Base-by-base conservation (phyloP, 768 basidiomycete genomes). In the Pulveroboletus sp. region DNA sequence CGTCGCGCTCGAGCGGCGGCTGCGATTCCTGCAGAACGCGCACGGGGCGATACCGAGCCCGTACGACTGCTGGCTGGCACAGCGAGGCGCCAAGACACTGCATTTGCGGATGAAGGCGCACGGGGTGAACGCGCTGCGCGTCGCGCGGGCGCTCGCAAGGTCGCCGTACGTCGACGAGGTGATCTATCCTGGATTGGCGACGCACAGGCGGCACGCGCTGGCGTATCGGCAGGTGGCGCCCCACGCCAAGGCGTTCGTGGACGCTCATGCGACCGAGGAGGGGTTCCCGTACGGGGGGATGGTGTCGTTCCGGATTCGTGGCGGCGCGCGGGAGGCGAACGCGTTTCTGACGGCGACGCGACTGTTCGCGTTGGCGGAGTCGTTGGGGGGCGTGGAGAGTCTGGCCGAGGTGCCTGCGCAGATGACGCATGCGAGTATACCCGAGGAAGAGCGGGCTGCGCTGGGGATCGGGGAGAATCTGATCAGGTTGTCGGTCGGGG, bases 251-350 rank as follows among this genome's bases (percentile, higher is more conserved):
- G 74, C 73, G 52, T 93, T 84, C 60, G 74, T 87, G 17, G 71
- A 80, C 34, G 62, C 53, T 16, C 47, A 59, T 53, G 68, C 57
- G 50, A 58, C 60, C 53, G 50, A 68, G 50, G 64, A 68, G 1
- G 90, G 87, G 1, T 88, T 97, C 72, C 93, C 93, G 0, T 93
- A 83, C 63, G 86, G 89, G 9, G 94, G 95, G 6, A 93, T 97
- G 85, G 77, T 98, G 45, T 82, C 85, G 5, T 85, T 86, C 70
- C 70, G 81, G 2, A 76, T 86, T 42, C 67, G 71, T 34, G 72
- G 76, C n/a, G 77, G 81, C 1, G 64, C 70, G 24, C 61, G 51
- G 39, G 75, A 78, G 54, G 85, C 89, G 3, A 77, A 85, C 43
- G 71, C 60, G 51, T 93, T 96, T 72, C 64, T 94, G 48, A 80